Base-by-base conservation (phyloP, 306 rosid species). In the Comarum palustre region DNA sequence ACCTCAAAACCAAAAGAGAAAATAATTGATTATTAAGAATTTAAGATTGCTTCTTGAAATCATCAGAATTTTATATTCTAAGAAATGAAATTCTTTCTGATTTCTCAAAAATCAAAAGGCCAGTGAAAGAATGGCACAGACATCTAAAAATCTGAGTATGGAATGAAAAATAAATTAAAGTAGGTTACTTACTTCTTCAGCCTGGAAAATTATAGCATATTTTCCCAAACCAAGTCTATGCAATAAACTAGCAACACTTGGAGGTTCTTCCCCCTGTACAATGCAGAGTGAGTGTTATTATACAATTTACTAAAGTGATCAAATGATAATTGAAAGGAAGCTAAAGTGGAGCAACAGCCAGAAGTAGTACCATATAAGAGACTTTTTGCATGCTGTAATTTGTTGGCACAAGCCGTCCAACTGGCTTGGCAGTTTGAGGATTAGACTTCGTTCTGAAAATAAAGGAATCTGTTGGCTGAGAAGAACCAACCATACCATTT, bases 161-260 rank as follows among this genome's bases (percentile, higher is more conserved):
- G 52, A 41, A 62, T 11, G 19, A 38, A 19, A 5, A 9, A 8
- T 8, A 46, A 31, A 19, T 2, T 16, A n/a, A 25, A 25, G 20
- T 63, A 48, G 72, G 39, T 34, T 6, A 62, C 84, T 86, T 80
- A 86, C 90, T 78, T 88, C 93, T 83, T 88, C 93, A 38, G 89
- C 89, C 75, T 85, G 86, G 74, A 88, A 88, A 69, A 5, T 65
- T 76, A 88, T 82, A 38, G 59, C 75, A 81, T 82, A 88, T 66
- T 88, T 88, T 43, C 78, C 87, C 82, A 88, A 74, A 64, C 86
- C 86, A 80, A 88, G 90, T 34, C 83, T 73, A 61, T 78, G 86
- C 87, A 88, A 80, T 68, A 88, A 84, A 68, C 82, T 82, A 75
- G 83, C 63, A 64, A 86, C 90, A 55, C 82, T 80, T 50, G 32